Evolutionary conservation across 2,329 filamentous ascomycete genomes (phyloP).

Genomic region (Curvularia spicifera): DNA sequence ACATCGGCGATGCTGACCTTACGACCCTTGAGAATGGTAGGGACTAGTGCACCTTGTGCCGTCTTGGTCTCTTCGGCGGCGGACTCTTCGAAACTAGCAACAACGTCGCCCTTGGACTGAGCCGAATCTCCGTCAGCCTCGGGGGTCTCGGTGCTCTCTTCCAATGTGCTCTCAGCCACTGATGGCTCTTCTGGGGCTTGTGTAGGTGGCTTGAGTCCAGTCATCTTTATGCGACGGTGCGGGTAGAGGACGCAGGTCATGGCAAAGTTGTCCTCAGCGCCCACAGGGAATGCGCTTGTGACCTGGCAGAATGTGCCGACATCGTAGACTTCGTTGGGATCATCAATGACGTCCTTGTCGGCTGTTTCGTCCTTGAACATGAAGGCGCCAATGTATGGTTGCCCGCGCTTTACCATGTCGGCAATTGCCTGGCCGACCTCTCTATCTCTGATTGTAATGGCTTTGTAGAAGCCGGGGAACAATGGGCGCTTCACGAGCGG

Average conservation of each 20-base stretch:
- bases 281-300: constrained; percentile 91
- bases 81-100: constrained; percentile 93
- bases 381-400: constrained; percentile 97
- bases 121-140: constrained; percentile 58
- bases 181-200: constrained; percentile 41
- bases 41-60: constrained; percentile 72
- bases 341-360: constrained; percentile 92
- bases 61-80: constrained; percentile 64
- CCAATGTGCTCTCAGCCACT: constrained; percentile 50
- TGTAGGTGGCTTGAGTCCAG: constrained; percentile 75
- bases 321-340: constrained; percentile 88
- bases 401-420: constrained; percentile 95
- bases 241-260: constrained; percentile 95
- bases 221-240: constrained; percentile 91
- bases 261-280: constrained; percentile 76
- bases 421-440: constrained; percentile 91
- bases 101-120: constrained; percentile 76
- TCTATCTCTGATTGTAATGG: constrained; percentile 92
- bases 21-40: constrained; percentile 88
- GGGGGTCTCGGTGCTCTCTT: constrained; percentile 38
- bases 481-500: constrained; percentile 92
- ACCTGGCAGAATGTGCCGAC: constrained; percentile 98
- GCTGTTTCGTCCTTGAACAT: constrained; percentile 95
- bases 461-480: constrained; percentile 98
- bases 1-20: constrained; percentile 94